phyloP scores from a whole-genome alignment of 768 basidiomycete species.

The Lentinula sp. region DNA sequence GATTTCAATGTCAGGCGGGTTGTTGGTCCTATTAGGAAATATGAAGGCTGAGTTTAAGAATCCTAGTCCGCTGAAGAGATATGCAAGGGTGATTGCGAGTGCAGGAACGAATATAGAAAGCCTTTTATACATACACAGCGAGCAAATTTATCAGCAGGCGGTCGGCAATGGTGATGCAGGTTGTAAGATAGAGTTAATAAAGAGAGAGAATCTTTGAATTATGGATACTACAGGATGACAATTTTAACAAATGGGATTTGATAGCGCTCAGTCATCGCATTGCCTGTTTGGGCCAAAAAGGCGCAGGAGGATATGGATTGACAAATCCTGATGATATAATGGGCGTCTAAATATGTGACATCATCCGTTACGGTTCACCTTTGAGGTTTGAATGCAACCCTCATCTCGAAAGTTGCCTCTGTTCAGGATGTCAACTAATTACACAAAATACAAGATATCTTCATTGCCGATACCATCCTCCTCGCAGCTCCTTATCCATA shows the following conservation, averaged over 20 bases:
- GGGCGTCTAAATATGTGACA: not conserved
- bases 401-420: not conserved
- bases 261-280: not conserved
- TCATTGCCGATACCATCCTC: slow-evolving; percentile 41
- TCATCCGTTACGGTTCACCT: too few species aligned
- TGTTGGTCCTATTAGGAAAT: not conserved
- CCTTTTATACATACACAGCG: slow-evolving; percentile 1
- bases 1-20: not conserved
- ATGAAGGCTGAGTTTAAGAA: not conserved
- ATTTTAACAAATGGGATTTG: not conserved
- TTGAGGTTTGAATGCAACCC: not conserved
- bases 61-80: not conserved
- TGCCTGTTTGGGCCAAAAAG: not conserved
- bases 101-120: not conserved
- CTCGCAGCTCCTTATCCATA: slow-evolving; percentile 34
- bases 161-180: not conserved
- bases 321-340: not conserved
- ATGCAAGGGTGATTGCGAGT: not conserved
- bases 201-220: not conserved
- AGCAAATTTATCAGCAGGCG: not conserved
- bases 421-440: not conserved
- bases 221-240: not conserved
- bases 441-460: slow-evolving; percentile 34
- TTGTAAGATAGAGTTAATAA: too few species aligned
- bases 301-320: not conserved